Base-by-base conservation (phyloP, 2,329 filamentous ascomycete genomes). In the Aspergillus luchuensis region DNA sequence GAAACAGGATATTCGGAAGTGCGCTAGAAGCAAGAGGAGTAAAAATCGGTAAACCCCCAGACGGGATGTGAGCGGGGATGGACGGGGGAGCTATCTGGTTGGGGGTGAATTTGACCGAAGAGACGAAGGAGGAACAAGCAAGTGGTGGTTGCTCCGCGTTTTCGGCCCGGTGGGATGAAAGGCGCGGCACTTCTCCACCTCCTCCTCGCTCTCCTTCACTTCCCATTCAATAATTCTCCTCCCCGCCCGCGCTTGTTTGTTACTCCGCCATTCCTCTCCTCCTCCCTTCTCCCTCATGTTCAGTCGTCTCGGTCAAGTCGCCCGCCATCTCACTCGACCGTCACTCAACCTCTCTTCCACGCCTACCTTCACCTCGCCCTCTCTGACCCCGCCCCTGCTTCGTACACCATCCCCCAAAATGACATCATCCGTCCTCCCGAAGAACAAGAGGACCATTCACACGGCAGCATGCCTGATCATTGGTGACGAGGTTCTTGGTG, bases 391-490 rank as follows among this genome's bases (percentile, higher is more conserved):
- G 49, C 58, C 62, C 39, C 54, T 63, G 50, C 53, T 58, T 56
- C 62, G 63, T 58, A 55, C 19, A 59, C 68, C 61, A 28, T 60
- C 47, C 13, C 53, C 66, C 61, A 72, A 70, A 58, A 80, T 80
- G 78, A 79, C 78, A 78, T 80, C 79, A 79, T 77, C 74, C 59
- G 66, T 67, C 30, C 66, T 67, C 38, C 59, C 67, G 66, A 74
- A 72, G 52, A 68, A 67, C 65, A 71, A 70, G 54, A 81, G 88
- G 72, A 87, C 85, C 62, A 96, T 98, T 68, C 88, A 92, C 73
- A 97, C 93, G 50, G 95, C 94, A 10, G 94, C 90, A 59, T 96
- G 92, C 76, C 79, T 98, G 65, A 92, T 99, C 62, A 98, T 99
- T 70, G 94, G 94, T n/a, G 94, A 98, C 78, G 94, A 97, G 77